Evolutionary conservation across 768 basidiomycete genomes (phyloP).

Genomic region (Antrodiella citrinella): DNA sequence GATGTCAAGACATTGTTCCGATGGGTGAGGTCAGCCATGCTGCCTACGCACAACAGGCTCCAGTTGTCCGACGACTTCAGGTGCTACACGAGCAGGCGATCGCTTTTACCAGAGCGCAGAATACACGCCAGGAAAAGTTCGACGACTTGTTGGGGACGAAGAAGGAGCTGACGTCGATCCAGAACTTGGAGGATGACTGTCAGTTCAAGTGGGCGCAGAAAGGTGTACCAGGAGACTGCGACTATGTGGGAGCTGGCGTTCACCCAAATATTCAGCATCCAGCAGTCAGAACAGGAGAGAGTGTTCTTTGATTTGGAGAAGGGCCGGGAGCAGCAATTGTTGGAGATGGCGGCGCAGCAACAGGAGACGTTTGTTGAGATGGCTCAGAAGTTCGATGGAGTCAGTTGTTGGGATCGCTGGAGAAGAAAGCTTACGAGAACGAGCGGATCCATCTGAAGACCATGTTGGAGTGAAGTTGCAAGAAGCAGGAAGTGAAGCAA

Average conservation of each 20-base stretch:
- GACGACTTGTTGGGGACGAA: background rate
- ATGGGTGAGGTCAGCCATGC: too few relatives aligned
- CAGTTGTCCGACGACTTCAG: too few relatives aligned
- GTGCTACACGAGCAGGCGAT: too few relatives aligned
- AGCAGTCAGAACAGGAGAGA: background rate
- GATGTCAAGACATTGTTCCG: too few relatives aligned
- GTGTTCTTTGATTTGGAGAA: background rate
- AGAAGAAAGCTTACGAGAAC: background rate
- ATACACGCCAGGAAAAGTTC: background rate
- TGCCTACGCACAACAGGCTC: too few relatives aligned
- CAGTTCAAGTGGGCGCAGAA: background rate
- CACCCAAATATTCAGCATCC: background rate
- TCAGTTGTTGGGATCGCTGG: background rate
- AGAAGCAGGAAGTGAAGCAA: background rate
- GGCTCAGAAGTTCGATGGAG: background rate
- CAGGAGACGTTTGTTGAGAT: background rate
- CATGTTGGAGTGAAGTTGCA: background rate
- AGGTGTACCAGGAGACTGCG: background rate
- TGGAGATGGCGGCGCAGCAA: background rate
- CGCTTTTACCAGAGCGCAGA: background rate
- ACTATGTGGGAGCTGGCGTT: background rate
- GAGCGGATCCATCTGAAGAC: background rate
- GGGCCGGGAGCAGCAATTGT: background rate
- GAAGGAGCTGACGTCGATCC: background rate
- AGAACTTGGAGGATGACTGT: background rate